Percentiles rank a stretch among this genome's conserved stretches.
Conservation (phyloP, 2,329 filamentous ascomycete genomes). For the Calonectria montana region DNA sequence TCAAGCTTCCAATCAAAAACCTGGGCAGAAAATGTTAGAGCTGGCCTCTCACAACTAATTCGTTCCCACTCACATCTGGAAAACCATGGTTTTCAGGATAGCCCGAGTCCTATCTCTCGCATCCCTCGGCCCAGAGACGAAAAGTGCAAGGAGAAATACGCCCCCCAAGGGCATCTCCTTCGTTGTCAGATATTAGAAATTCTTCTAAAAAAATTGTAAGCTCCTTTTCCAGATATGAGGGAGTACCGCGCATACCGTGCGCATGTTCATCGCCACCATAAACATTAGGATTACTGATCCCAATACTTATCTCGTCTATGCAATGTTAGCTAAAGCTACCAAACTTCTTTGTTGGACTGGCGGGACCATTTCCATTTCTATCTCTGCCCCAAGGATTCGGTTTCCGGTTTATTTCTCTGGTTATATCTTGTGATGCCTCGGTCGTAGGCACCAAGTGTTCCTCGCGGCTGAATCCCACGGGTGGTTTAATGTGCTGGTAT, state of each 20-base stretch:
- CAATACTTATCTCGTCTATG: background rate
- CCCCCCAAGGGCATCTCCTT: conserved; percentile 50
- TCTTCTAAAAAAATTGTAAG: conserved; percentile 6
- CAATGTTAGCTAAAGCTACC: background rate
- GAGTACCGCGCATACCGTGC: background rate
- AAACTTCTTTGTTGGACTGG: background rate
- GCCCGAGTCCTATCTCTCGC: conserved; percentile 43
- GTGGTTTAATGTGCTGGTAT: conserved; percentile 18
- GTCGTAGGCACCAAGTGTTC: conserved; percentile 8
- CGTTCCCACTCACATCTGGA: conserved; percentile 15
- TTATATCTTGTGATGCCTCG: background rate
- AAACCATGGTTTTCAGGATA: conserved; percentile 10
- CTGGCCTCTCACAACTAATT: background rate
- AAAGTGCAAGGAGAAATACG: conserved; percentile 58
- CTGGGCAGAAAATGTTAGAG: background rate
- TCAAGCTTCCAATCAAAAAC: conserved; percentile 1
- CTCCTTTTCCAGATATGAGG: background rate
- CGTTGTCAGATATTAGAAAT: conserved; percentile 51
- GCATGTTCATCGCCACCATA: background rate
- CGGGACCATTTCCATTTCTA: background rate
- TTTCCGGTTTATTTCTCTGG: background rate
- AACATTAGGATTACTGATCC: background rate
- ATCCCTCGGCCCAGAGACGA: conserved; percentile 50
- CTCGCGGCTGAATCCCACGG: background rate
- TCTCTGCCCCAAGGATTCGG: background rate